Evolutionary conservation across 2,329 filamentous ascomycete genomes (phyloP).

Genomic region (Sarocladium brachiariae): DNA sequence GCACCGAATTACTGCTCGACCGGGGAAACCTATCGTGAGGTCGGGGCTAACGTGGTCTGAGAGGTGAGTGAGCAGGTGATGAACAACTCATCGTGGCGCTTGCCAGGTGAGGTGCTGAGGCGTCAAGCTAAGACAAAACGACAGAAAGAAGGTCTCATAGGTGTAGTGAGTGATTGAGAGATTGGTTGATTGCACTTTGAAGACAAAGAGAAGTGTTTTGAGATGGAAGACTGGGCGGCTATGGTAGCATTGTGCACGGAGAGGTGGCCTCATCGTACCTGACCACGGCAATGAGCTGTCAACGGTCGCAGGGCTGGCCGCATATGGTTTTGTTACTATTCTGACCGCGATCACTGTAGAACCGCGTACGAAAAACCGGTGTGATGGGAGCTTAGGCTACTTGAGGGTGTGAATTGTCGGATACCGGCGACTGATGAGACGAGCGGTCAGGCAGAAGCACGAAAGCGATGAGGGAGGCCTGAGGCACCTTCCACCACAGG

Average conservation of each 20-base stretch:
- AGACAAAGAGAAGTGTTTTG: neutral
- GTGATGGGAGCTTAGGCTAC: neutral
- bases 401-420: neutral
- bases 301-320: conserved; percentile 5
- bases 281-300: conserved; percentile 5
- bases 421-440: neutral
- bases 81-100: neutral
- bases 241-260: neutral
- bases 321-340: neutral
- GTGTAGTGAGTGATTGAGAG: neutral
- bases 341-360: neutral
- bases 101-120: neutral
- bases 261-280: conserved; percentile 6
- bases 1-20: no score
- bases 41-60: neutral
- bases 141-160: neutral
- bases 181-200: neutral
- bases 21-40: no score
- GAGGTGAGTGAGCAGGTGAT: neutral
- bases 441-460: no score
- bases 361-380: neutral
- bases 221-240: neutral
- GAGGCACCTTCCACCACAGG: neutral
- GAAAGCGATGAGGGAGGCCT: neutral
- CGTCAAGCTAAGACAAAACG: neutral